Base-by-base conservation (phyloP, 2,329 filamentous ascomycete species). In the Apiospora hydei region DNA sequence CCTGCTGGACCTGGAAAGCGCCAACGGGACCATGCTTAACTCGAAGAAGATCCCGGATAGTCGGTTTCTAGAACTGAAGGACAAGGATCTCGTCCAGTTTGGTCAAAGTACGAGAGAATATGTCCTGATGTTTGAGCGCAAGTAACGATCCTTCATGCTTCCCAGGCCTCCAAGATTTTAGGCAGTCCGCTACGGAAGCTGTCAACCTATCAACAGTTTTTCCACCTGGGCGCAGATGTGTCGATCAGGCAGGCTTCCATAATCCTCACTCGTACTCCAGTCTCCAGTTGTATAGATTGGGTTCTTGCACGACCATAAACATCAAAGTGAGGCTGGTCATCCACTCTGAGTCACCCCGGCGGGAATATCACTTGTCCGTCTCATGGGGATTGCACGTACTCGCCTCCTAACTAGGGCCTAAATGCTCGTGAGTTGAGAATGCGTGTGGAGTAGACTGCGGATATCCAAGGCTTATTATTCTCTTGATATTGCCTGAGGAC, bases 21-120 rank as follows among this genome's bases (percentile, higher is more conserved):
- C 94, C 67, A 98, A 98, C 81, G 96, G 96, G 47, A 98, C 96
- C 2, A 87, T 84, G 71, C 85, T 99, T 75, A 98, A 98, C 79
- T 91, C 91, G 46, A 90, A 94, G 73, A 86, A 85, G 77, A 84
- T 97, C 4, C 93, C 94, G 1, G 87, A 89, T 18, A 93, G 93
- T 78, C 88, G 95, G 74, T 99, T 95, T 81, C 85, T 98, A 70
- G 96, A 99, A 83, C 83, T 98, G 71, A 89, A 92, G 80, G 92
- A 96, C 81, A 95, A 95, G 83, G 96, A 99, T 82, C 90, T 99
- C 80, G 82, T 99, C 72, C 90, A 90, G 79, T 97, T 99, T 83
- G 96, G 95, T 13, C 88, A 93, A 73, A 98, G 94, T 80, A 93
- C 93, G 72, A 90, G 95, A 77, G 96, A 99, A 83, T 99, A 98